phyloP scores from a whole-genome alignment of 768 basidiomycete genomes.

The Amanita rubescens region DNA sequence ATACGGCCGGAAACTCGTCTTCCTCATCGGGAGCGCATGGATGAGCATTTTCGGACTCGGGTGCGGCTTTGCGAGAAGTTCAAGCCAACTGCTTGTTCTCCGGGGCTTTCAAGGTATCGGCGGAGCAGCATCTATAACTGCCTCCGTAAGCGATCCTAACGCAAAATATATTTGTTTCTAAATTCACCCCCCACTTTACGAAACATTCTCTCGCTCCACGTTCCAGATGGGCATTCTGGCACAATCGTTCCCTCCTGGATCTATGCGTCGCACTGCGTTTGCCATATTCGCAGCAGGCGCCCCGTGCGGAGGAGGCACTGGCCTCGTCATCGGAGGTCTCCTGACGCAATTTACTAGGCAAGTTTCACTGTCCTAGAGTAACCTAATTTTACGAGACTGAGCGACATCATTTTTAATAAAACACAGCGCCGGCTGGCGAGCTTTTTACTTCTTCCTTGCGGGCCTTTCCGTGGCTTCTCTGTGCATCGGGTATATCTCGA shows the following conservation, averaged over 20 bases:
- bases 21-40: constrained; percentile 49
- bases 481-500: constrained; percentile 44
- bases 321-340: constrained; percentile 63
- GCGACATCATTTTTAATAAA: background rate
- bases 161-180: no score
- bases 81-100: constrained; percentile 32
- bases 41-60: constrained; percentile 53
- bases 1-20: constrained; percentile 66
- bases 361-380: constrained; percentile 12
- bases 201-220: no score
- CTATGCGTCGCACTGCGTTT: constrained; percentile 68
- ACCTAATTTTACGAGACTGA: background rate
- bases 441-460: constrained; percentile 48
- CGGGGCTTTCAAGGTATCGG: constrained; percentile 78
- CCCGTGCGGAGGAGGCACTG: constrained; percentile 71
- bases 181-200: no score
- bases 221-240: constrained; percentile 75
- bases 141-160: constrained; percentile 39
- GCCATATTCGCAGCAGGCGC: constrained; percentile 82
- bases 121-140: constrained; percentile 65
- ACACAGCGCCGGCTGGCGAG: constrained; percentile 25
- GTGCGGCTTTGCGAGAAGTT: constrained; percentile 54
- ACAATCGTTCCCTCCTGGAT: constrained; percentile 52
- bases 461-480: constrained; percentile 48
- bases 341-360: constrained; percentile 50